Percentiles rank a stretch among this genome's conserved stretches.
Conservation (phyloP, 352 stramenopile genomes). For the Phytophthora boehmeriae region DNA sequence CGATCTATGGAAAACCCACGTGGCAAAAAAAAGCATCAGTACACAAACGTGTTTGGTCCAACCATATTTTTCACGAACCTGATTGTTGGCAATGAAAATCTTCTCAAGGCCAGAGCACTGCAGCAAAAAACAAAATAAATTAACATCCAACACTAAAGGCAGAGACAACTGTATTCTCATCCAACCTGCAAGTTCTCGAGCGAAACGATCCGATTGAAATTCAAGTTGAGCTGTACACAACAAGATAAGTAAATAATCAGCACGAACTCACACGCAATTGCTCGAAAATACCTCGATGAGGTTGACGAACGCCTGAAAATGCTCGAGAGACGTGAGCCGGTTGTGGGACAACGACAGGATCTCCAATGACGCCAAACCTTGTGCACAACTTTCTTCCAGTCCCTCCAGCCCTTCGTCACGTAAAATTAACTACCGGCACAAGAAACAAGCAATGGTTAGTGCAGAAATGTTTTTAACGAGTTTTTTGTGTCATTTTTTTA, state of each 20-base stretch:
- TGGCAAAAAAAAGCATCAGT: not conserved
- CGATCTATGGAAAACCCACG: slow-evolving; percentile 34
- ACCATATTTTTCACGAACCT: slow-evolving; percentile 23
- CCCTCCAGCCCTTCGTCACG: slow-evolving; percentile 60
- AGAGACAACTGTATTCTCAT: too few relatives aligned
- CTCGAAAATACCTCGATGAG: slow-evolving; percentile 61
- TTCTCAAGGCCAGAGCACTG: slow-evolving; percentile 67
- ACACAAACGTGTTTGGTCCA: not conserved
- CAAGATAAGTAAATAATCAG: too few relatives aligned
- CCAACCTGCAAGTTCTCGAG: slow-evolving; percentile 55
- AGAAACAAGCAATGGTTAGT: not conserved
- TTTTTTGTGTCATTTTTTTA: not conserved
- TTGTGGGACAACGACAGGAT: slow-evolving; percentile 88
- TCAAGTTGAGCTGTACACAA: slow-evolving; percentile 66
- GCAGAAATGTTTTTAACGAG: not conserved
- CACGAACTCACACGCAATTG: too few relatives aligned
- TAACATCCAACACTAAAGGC: not conserved
- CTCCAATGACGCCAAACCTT: slow-evolving; percentile 64
- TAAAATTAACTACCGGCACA: slow-evolving; percentile 60
- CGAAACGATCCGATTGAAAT: slow-evolving; percentile 66
- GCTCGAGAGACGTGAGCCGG: slow-evolving; percentile 52
- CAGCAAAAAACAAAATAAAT: slow-evolving; percentile 2
- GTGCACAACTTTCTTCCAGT: slow-evolving; percentile 61
- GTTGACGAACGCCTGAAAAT: slow-evolving; percentile 75
- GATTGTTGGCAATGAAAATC: slow-evolving; percentile 68